Base-by-base conservation (phyloP, 768 basidiomycete genomes). In the Lentinula raphanica region DNA sequence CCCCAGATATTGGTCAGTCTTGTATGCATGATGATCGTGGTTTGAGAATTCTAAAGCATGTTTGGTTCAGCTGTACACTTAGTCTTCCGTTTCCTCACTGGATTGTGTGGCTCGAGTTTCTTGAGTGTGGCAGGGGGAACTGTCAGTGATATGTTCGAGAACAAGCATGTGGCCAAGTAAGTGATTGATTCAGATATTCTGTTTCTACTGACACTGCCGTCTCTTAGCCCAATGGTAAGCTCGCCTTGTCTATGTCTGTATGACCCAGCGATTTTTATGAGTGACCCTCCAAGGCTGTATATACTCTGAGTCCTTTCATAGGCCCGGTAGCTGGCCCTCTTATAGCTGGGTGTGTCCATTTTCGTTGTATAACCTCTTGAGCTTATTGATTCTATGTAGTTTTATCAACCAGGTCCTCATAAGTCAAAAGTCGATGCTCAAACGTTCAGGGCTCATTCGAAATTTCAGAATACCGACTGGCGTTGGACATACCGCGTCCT, bases 401-500 rank as follows among this genome's bases (percentile, higher is more conserved):
- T 90, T 90, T 68, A 86, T 92, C 64, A 89, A 88, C 64, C 80
- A 87, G 68, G 83, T 81, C 46, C 54, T 72, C n/a, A 9, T 35
- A 25, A 5, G 19, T 13, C 23, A 13, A n/a, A n/a, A n/a, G n/a
- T 28, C 17, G 27, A 27, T n/a, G 21, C 1, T 29, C 13, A 25
- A 12, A 27, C 48, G 40, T 51, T 46, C n/a, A 38, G 29, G 50
- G 7, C 12, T 42, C 6, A 31, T 9, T n/a, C 28, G 17, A 50
- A 44, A 45, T 60, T 50, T 60, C 46, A 88, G 81, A 73, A 85
- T 62, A 60, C 78, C 1, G 63, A 78, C 45, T 89, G 88, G 88
- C 71, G 87, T 58, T 93, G 90, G 91, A 90, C 89, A 0, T 94
- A 86, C 71, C 82, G 85, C 56, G 70, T 88, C 12, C 66, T 87